Conservation (phyloP, 352 stramenopile genomes). For the Phytophthora parvispora region DNA sequence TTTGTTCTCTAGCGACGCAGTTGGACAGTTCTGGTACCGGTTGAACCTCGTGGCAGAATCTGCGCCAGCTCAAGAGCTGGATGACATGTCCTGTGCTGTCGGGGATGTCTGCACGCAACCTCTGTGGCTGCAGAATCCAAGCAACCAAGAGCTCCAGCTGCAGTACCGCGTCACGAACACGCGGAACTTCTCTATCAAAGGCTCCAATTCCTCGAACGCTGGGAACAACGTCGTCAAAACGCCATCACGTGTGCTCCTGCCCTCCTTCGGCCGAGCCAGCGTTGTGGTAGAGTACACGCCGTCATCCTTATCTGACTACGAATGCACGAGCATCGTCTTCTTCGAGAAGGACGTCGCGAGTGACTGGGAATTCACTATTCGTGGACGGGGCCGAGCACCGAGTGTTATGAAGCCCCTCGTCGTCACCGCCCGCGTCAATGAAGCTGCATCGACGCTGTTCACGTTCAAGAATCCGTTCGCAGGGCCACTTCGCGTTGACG, state of each 20-base stretch:
- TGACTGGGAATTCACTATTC: conserved; percentile 91
- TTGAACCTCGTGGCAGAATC: conserved; percentile 81
- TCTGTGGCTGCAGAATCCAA: conserved; percentile 93
- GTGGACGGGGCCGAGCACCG: conserved; percentile 81
- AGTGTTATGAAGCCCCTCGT: conserved; percentile 92
- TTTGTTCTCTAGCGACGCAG: conserved; percentile 90
- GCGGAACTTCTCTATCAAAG: conserved; percentile 92
- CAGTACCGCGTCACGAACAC: conserved; percentile 79
- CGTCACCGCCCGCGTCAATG: conserved; percentile 76
- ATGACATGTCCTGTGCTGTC: conserved; percentile 87
- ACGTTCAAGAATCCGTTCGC: conserved; percentile 95
- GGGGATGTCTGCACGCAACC: conserved; percentile 80
- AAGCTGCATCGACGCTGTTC: conserved; percentile 89
- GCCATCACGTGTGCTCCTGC: conserved; percentile 46
- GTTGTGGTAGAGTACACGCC: conserved; percentile 92
- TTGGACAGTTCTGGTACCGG: conserved; percentile 96
- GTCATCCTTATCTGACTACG: conserved; percentile 87
- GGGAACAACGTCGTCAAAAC: conserved; percentile 4
- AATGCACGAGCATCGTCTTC: conserved; percentile 79
- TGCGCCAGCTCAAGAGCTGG: conserved; percentile 57
- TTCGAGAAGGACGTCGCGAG: conserved; percentile 81
- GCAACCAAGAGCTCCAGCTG: conserved; percentile 79
- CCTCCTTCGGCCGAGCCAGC: conserved; percentile 73
- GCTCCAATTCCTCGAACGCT: conserved; percentile 12
- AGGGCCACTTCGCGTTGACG: conserved; percentile 79